Conservation (phyloP, 2,329 filamentous ascomycete species). For the Helotiales sp. region DNA sequence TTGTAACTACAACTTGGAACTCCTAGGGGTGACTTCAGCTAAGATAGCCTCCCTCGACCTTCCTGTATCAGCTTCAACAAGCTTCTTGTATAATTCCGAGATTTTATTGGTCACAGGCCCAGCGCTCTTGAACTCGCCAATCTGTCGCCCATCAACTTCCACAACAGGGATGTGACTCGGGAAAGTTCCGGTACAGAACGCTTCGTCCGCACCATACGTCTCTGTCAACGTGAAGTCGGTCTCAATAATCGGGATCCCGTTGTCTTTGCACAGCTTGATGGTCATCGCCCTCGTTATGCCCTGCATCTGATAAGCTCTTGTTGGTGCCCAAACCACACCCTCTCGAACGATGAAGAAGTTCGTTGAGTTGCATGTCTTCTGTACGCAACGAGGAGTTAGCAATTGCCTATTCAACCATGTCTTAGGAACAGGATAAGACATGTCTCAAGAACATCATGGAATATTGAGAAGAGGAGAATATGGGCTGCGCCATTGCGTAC, state of each 20-base stretch:
- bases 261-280: neutral
- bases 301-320: conserved; percentile 10
- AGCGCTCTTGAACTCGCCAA: neutral
- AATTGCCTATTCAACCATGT: no score
- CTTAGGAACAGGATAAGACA: no score
- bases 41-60: neutral
- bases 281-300: neutral
- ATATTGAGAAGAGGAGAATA: no score
- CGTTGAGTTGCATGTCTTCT: conserved; percentile 2
- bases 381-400: no score
- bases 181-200: neutral
- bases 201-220: neutral
- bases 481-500: no score
- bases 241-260: neutral
- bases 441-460: no score
- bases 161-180: conserved; percentile 2
- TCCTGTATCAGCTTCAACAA: neutral
- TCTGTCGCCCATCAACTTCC: neutral
- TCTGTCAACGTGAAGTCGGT: conserved; percentile 1
- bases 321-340: neutral
- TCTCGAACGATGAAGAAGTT: conserved; percentile 3
- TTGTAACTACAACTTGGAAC: neutral
- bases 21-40: neutral
- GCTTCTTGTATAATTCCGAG: neutral
- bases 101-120: neutral